phyloP scores from a whole-genome alignment of 202 grass and related monocot genomes.

The Brachypodium distachyon region DNA sequence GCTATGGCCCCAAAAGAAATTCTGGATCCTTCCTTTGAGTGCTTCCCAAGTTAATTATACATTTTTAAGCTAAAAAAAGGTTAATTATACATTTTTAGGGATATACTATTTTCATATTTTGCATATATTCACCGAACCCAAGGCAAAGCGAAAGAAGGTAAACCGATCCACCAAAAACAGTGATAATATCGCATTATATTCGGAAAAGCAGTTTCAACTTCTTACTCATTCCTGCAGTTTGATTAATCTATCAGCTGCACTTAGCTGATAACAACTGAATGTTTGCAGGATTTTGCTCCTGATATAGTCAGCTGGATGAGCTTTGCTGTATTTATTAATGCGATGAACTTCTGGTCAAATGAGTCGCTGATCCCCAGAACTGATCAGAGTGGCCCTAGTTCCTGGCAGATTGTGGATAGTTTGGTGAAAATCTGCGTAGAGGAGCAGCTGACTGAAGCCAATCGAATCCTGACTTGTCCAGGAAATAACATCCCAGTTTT shows the following conservation, averaged over 20 bases:
- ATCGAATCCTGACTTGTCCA: constrained; percentile 37
- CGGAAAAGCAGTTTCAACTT: not conserved
- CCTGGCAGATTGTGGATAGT: constrained; percentile 66
- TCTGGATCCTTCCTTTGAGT: not conserved
- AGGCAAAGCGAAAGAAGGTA: too few relatives aligned
- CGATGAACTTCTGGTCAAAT: constrained; percentile 63
- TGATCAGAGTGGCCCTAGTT: constrained; percentile 32
- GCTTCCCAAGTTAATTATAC: not conserved
- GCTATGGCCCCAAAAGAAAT: not conserved
- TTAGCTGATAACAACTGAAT: constrained; percentile 6
- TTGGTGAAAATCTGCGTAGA: constrained; percentile 56
- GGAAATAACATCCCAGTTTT: constrained; percentile 64
- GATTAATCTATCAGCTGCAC: not conserved
- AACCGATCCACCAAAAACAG: too few relatives aligned
- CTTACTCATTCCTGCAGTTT: not conserved
- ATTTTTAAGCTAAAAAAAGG: too few relatives aligned
- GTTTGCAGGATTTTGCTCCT: constrained; percentile 64
- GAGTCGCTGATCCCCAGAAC: constrained; percentile 28
- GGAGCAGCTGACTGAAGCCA: constrained; percentile 38
- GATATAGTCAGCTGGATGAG: constrained; percentile 84
- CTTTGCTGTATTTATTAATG: constrained; percentile 90
- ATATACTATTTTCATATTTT: not conserved
- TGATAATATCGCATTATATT: not conserved
- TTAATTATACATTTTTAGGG: not conserved
- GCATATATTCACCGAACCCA: too few relatives aligned